These are phyloP conservation scores for Orbilia oligospora DNA, from an alignment of 2,329 filamentous ascomycete genomes.

Conservation along the genomic window DNA sequence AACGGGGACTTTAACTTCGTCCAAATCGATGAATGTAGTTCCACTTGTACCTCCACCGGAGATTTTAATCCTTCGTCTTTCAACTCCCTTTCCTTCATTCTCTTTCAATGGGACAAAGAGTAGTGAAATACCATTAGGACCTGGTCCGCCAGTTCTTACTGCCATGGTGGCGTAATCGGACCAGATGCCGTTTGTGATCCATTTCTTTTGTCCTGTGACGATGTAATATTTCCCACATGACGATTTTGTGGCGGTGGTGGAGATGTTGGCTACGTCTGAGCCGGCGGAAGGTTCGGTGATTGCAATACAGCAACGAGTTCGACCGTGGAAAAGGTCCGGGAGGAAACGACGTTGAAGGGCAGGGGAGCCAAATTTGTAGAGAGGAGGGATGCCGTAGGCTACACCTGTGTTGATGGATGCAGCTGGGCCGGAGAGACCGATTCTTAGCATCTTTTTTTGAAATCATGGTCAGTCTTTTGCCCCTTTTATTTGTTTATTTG, in stretches of 20 bases:
- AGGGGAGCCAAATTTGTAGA: conserved; percentile 77
- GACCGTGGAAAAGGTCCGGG: conserved; percentile 77
- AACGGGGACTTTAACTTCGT: conserved; percentile 80
- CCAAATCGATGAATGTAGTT: conserved; percentile 82
- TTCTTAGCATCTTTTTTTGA: conserved; percentile 72
- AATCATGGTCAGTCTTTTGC: background rate
- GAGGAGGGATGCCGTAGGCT: conserved; percentile 79
- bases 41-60: conserved; percentile 76
- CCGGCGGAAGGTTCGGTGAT: conserved; percentile 84
- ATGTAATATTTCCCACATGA: conserved; percentile 78
- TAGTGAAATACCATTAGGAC: conserved; percentile 75
- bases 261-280: conserved; percentile 80
- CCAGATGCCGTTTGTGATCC: conserved; percentile 83
- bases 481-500: too few species aligned
- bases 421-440: conserved; percentile 75
- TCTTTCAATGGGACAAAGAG: conserved; percentile 79
- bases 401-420: conserved; percentile 79
- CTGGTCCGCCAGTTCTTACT: conserved; percentile 79
- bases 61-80: conserved; percentile 78
- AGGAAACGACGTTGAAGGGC: conserved; percentile 77
- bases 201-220: conserved; percentile 83
- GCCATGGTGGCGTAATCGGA: conserved; percentile 79
- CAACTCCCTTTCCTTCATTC: conserved; percentile 72
- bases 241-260: conserved; percentile 76
- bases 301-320: conserved; percentile 79